A percentile compares a stretch with the other conserved stretches of the same genome.
phyloP scores from a whole-genome alignment of 2,329 filamentous ascomycete species.

The Botrytis cinerea region DNA sequence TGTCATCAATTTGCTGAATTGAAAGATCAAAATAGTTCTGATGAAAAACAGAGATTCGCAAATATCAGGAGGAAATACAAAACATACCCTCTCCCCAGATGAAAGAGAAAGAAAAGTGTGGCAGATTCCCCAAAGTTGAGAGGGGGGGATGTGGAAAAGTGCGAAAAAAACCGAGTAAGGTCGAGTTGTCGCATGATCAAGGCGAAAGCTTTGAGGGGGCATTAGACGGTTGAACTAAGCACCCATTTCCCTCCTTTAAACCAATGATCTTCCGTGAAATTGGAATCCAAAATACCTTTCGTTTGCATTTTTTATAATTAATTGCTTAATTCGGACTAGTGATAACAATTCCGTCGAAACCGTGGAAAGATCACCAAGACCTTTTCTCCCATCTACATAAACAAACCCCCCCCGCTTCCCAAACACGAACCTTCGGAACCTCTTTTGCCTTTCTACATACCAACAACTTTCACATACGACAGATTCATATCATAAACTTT shows the following conservation, averaged over 20 bases:
- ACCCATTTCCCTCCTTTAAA: constrained; percentile 7
- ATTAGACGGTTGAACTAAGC: background rate
- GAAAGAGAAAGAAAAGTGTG: constrained; percentile 9
- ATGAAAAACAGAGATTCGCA: background rate
- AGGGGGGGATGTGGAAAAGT: constrained; percentile 4
- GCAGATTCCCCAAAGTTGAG: background rate
- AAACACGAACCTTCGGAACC: constrained; percentile 18
- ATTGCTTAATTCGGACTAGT: constrained; percentile 21
- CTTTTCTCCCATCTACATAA: constrained; percentile 21
- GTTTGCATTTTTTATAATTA: constrained; percentile 22
- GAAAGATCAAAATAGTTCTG: background rate
- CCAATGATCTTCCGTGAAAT: background rate
- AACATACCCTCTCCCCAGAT: background rate
- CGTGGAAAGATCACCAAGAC: constrained; percentile 18
- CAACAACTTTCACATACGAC: background rate
- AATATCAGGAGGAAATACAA: background rate
- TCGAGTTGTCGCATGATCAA: constrained; percentile 23
- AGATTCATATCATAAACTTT: background rate
- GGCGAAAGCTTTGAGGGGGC: constrained; percentile 10
- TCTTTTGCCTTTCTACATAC: constrained; percentile 3
- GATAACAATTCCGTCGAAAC: background rate
- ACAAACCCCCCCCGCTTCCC: constrained; percentile 20
- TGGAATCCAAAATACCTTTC: constrained; percentile 10
- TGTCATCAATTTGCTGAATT: background rate
- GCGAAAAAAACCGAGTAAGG: constrained; percentile 13